phyloP scores from a whole-genome alignment of 78 protist genomes.

The Bodo saltans region DNA sequence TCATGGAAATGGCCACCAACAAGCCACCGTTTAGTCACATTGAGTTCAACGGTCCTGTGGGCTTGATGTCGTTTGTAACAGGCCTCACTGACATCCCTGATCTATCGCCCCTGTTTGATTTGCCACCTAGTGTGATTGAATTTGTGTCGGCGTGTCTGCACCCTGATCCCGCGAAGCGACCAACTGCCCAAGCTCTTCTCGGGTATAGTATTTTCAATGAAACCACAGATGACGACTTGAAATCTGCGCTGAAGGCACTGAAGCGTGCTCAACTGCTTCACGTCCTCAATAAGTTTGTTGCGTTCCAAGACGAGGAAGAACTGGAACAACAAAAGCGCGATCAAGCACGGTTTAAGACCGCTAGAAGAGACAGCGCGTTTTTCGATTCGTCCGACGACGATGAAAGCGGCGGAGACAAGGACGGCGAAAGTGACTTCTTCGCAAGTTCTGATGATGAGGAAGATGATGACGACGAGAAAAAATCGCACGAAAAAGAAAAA shows the following conservation, averaged over 20 bases:
- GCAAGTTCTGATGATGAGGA: neutral
- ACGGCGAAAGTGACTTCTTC: too few species aligned
- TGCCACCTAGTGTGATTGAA: neutral
- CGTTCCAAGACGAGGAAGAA: neutral
- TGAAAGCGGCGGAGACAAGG: too few species aligned
- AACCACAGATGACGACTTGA: neutral
- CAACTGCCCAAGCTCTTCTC: slow-evolving; percentile 1
- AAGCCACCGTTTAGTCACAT: slow-evolving; percentile 9
- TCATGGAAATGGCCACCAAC: slow-evolving; percentile 26
- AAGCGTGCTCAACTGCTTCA: neutral
- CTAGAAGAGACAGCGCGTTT: neutral
- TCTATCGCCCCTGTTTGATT: neutral
- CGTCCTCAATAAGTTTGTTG: neutral
- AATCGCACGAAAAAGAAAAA: too few species aligned
- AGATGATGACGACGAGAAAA: too few species aligned
- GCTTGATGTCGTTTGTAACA: neutral
- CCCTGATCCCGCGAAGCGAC: neutral
- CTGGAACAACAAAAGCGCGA: neutral
- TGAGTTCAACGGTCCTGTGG: neutral
- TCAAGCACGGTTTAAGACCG: neutral
- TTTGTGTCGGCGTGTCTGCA: neutral
- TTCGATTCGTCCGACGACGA: neutral
- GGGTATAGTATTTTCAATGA: neutral
- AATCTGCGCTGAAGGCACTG: neutral
- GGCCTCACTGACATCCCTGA: neutral